These are phyloP conservation scores for Fusarium beomiforme DNA, from an alignment of 2,329 filamentous ascomycete species.

Conservation along the genomic window DNA sequence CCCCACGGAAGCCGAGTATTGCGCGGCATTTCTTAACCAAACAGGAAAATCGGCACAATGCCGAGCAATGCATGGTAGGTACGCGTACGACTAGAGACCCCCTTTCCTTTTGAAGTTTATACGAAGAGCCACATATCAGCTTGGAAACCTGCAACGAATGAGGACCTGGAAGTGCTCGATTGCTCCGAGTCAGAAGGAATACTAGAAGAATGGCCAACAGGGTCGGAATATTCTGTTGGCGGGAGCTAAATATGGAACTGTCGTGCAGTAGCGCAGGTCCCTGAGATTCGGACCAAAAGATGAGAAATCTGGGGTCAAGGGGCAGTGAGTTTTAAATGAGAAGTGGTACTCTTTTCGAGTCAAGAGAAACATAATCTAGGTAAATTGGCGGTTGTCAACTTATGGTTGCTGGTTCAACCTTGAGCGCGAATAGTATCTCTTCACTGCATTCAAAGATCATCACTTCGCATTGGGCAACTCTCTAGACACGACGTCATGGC, in stretches of 20 bases:
- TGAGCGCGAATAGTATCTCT: not conserved
- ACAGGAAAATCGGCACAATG: not conserved
- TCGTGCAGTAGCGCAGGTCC: slow-evolving; percentile 34
- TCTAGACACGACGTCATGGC: slow-evolving; percentile 25
- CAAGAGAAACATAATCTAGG: not conserved
- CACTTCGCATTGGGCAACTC: slow-evolving; percentile 9
- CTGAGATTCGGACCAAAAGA: slow-evolving; percentile 10
- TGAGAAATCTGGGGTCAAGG: slow-evolving; percentile 18
- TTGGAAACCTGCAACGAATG: not conserved
- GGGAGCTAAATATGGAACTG: slow-evolving; percentile 38
- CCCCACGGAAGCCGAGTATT: not conserved
- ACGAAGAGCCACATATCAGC: not conserved
- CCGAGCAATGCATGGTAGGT: not conserved
- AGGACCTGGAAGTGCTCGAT: not conserved
- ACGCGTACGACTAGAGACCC: not conserved
- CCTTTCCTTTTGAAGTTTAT: not conserved
- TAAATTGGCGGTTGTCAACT: not conserved
- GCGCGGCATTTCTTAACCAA: not conserved
- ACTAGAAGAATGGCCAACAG: not conserved
- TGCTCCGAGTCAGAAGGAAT: slow-evolving; percentile 1
- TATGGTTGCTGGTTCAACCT: not conserved
- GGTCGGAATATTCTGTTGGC: slow-evolving; percentile 25
- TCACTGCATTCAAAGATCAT: not conserved
- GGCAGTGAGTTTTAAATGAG: not conserved
- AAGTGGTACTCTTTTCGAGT: not conserved